phyloP scores from a whole-genome alignment of 257 asterid genomes.

The Solanum paucissectum region DNA sequence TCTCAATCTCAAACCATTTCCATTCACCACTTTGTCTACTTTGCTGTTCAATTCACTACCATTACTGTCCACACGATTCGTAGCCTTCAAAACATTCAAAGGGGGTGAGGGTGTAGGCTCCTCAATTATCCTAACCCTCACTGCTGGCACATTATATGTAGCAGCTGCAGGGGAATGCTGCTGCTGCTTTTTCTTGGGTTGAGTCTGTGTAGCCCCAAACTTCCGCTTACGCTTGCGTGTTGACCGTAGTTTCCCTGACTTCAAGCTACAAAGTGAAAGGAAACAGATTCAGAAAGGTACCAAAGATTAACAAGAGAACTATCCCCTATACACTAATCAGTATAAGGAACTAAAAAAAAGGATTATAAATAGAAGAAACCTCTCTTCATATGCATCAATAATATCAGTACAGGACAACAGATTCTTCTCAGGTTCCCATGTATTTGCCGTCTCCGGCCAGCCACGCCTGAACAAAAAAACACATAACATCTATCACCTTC shows the following conservation, averaged over 20 bases:
- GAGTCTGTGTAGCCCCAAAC: slow-evolving; percentile 36
- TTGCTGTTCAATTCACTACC: slow-evolving; percentile 14
- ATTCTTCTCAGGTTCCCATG: slow-evolving; percentile 90
- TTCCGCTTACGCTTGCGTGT: slow-evolving; percentile 70
- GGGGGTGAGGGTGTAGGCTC: slow-evolving; percentile 5
- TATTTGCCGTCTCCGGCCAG: slow-evolving; percentile 81
- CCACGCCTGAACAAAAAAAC: slow-evolving; percentile 59
- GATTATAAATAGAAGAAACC: slow-evolving; percentile 25
- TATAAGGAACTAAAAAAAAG: background rate
- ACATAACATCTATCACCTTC: slow-evolving; percentile 8
- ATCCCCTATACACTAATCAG: background rate
- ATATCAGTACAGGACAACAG: slow-evolving; percentile 52
- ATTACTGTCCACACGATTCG: background rate
- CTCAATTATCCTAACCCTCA: slow-evolving; percentile 10
- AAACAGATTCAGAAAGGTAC: slow-evolving; percentile 4
- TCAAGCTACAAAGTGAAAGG: slow-evolving; percentile 29
- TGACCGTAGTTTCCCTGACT: slow-evolving; percentile 38
- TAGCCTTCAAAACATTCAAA: background rate
- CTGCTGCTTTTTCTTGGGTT: slow-evolving; percentile 44
- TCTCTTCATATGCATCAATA: slow-evolving; percentile 72
- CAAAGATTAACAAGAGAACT: background rate
- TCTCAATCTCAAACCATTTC: slow-evolving; percentile 21
- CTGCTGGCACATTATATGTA: slow-evolving; percentile 6
- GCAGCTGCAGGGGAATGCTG: slow-evolving; percentile 6
- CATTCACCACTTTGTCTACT: slow-evolving; percentile 25